These are phyloP conservation scores for Russula sp. DNA, from an alignment of 768 basidiomycete genomes.

Conservation along the genomic window DNA sequence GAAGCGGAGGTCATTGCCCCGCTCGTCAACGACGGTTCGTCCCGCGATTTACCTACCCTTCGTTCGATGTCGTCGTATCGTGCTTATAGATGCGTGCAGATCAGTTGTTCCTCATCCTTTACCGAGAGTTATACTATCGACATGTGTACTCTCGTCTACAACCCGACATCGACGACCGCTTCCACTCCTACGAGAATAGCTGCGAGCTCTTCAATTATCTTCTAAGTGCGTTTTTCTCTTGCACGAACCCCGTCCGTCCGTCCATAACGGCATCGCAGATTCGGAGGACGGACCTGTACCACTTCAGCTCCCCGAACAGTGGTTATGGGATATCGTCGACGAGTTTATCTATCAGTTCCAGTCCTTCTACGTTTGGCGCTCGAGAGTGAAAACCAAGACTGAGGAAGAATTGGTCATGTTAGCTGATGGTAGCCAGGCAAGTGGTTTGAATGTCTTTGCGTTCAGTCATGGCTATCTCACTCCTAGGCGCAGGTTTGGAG, in stretches of 20 bases:
- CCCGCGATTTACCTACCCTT: background rate
- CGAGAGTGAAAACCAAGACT: slow-evolving; percentile 77
- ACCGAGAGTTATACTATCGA: slow-evolving; percentile 92
- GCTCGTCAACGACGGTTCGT: slow-evolving; percentile 85
- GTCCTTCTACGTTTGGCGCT: slow-evolving; percentile 90
- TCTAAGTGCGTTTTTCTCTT: slow-evolving; percentile 58
- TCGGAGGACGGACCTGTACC: slow-evolving; percentile 84
- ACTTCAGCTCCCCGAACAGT: slow-evolving; percentile 94
- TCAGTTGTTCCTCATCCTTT: slow-evolving; percentile 93
- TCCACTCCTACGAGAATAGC: slow-evolving; percentile 97
- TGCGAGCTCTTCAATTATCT: slow-evolving; percentile 98
- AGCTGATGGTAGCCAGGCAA: slow-evolving; percentile 64
- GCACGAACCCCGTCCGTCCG: background rate
- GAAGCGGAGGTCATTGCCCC: slow-evolving; percentile 95
- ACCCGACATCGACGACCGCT: slow-evolving; percentile 95
- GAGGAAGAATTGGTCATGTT: slow-evolving; percentile 87
- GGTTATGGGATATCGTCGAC: slow-evolving; percentile 98
- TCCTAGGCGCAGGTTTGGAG: slow-evolving; percentile 75
- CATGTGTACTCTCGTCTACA: slow-evolving; percentile 95
- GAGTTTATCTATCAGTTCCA: slow-evolving; percentile 99
- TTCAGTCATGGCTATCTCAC: background rate
- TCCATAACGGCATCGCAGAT: slow-evolving; percentile 47
- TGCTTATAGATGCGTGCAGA: slow-evolving; percentile 45
- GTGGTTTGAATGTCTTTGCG: slow-evolving; percentile 1
- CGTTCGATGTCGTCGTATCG: background rate